Percentiles rank a stretch among this genome's conserved stretches.
Conservation (phyloP, 2,329 filamentous ascomycete species). For the Didymella pinodella region DNA sequence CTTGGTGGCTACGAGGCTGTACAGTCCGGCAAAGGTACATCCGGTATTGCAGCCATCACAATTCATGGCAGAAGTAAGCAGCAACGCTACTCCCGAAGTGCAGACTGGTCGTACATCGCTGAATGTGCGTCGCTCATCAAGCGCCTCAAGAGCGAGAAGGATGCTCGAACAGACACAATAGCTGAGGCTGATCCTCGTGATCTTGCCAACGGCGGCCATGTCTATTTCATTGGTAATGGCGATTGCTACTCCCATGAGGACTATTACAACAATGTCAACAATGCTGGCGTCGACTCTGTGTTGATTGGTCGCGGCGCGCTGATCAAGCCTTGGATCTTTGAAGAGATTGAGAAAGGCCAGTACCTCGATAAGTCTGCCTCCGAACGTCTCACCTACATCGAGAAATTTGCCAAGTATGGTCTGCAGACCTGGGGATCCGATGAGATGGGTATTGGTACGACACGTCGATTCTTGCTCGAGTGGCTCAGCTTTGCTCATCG, state of each 20-base stretch:
- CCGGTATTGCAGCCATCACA: slow-evolving; percentile 90
- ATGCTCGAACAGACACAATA: slow-evolving; percentile 75
- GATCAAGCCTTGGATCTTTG: slow-evolving; percentile 98
- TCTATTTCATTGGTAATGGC: slow-evolving; percentile 95
- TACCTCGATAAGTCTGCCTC: slow-evolving; percentile 94
- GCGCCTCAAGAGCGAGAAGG: slow-evolving; percentile 74
- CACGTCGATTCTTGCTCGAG: slow-evolving; percentile 89
- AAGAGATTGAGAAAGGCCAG: slow-evolving; percentile 90
- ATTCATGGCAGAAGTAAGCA: slow-evolving; percentile 92
- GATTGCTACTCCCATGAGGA: slow-evolving; percentile 94
- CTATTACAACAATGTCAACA: slow-evolving; percentile 79
- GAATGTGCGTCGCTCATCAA: slow-evolving; percentile 88
- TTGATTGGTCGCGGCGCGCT: slow-evolving; percentile 97
- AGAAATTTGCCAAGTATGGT: slow-evolving; percentile 89
- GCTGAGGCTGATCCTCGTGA: slow-evolving; percentile 78
- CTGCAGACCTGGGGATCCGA: slow-evolving; percentile 96
- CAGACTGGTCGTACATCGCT: slow-evolving; percentile 95
- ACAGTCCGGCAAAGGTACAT: slow-evolving; percentile 66
- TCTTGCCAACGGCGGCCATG: slow-evolving; percentile 70
- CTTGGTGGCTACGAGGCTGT: slow-evolving; percentile 79
- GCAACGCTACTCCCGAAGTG: slow-evolving; percentile 88
- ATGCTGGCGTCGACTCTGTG: slow-evolving; percentile 85
- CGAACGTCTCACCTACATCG: slow-evolving; percentile 84
- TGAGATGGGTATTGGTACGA: slow-evolving; percentile 90
- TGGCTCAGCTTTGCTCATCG: slow-evolving; percentile 94